phyloP scores from a whole-genome alignment of 2,329 filamentous ascomycete genomes.

The Claviceps monticola region DNA sequence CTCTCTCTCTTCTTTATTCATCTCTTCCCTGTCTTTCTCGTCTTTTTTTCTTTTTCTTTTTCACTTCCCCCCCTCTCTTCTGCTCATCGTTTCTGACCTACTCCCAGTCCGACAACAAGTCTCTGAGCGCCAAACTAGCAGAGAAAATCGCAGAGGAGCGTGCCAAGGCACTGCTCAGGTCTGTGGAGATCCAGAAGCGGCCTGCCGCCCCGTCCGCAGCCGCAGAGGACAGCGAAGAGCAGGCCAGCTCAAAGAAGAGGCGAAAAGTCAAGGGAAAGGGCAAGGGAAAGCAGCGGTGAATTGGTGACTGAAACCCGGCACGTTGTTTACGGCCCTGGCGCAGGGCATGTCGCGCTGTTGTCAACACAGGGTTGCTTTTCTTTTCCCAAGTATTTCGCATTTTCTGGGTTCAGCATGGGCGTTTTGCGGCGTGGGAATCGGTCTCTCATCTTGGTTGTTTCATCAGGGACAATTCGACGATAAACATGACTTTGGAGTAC shows the following conservation, averaged over 20 bases:
- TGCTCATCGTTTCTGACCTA: background rate
- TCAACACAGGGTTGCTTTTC: background rate
- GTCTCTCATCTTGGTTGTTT: too few relatives aligned
- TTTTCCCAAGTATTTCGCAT: too few relatives aligned
- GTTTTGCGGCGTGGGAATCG: background rate
- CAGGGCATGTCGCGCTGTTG: background rate
- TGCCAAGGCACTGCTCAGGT: slow-evolving; percentile 36
- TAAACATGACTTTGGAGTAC: too few relatives aligned
- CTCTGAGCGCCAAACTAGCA: slow-evolving; percentile 35
- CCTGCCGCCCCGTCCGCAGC: slow-evolving; percentile 17
- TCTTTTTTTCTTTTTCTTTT: background rate
- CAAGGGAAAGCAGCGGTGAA: slow-evolving; percentile 11
- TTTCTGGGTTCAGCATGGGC: background rate
- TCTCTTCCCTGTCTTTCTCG: background rate
- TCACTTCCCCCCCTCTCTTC: background rate
- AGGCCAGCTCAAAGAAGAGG: slow-evolving; percentile 18
- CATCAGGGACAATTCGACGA: too few relatives aligned
- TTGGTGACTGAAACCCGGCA: too few relatives aligned
- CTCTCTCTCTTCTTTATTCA: too few relatives aligned
- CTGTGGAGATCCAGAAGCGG: slow-evolving; percentile 32
- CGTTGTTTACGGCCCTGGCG: background rate
- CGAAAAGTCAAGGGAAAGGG: slow-evolving; percentile 14
- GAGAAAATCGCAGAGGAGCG: slow-evolving; percentile 44
- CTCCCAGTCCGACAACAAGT: slow-evolving; percentile 34
- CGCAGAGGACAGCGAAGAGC: slow-evolving; percentile 8